phyloP scores from a whole-genome alignment of 2,329 filamentous ascomycete species.

The Penicillium nordicum region DNA sequence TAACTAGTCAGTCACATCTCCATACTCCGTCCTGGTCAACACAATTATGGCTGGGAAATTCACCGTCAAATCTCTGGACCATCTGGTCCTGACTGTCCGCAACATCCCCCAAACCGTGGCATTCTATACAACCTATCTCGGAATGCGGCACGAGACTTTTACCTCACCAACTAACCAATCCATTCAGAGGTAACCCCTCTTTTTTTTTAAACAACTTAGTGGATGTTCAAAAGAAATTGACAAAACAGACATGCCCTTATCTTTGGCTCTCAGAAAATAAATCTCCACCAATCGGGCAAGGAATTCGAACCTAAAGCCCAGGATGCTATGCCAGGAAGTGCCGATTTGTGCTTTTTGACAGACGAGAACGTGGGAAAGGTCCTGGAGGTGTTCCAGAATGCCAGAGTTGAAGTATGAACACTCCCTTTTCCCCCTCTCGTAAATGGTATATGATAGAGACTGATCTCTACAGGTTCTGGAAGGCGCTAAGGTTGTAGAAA shows the following conservation, averaged over 20 bases:
- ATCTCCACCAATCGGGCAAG: conserved; percentile 56
- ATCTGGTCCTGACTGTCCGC: conserved; percentile 58
- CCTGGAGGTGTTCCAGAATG: conserved; percentile 39
- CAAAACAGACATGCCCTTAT: conserved; percentile 50
- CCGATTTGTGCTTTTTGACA: conserved; percentile 59
- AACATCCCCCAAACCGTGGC: conserved; percentile 49
- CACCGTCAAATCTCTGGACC: conserved; percentile 52
- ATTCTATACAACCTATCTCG: conserved; percentile 56
- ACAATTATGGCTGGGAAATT: conserved; percentile 18
- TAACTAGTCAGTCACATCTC: not conserved
- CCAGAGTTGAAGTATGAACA: conserved; percentile 40
- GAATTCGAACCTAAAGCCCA: conserved; percentile 61
- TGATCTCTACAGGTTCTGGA: conserved; percentile 40
- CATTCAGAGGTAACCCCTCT: conserved; percentile 20
- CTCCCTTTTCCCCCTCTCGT: too few relatives aligned
- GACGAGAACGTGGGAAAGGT: conserved; percentile 51
- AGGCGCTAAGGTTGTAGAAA: conserved; percentile 50
- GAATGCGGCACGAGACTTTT: conserved; percentile 57
- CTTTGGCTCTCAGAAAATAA: conserved; percentile 61
- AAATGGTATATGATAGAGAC: not conserved
- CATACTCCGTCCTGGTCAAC: not conserved
- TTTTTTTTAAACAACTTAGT: not conserved
- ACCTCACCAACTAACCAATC: conserved; percentile 38
- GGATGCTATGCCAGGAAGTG: conserved; percentile 54
- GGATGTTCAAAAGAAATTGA: not conserved